A percentile compares a stretch with the other conserved stretches of the same genome.
These are phyloP conservation scores for Saccharata proteae DNA, from an alignment of 2,329 filamentous ascomycete genomes.

Conservation along the genomic window DNA sequence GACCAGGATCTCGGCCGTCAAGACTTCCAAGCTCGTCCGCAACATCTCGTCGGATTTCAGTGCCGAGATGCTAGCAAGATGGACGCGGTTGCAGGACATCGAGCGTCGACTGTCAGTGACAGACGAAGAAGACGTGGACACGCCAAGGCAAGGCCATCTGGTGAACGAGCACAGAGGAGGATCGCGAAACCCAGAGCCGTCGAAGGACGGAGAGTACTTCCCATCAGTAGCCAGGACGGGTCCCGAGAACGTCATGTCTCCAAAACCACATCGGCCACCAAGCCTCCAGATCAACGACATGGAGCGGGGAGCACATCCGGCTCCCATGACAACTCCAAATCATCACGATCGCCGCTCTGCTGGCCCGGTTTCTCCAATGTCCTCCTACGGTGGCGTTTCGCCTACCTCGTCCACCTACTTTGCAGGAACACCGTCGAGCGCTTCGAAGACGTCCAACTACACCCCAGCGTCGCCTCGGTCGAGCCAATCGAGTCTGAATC, in stretches of 20 bases:
- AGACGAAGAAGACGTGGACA: constrained; percentile 10
- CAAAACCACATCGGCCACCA: constrained; percentile 3
- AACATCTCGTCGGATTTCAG: constrained; percentile 1
- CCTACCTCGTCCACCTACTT: constrained; percentile 14
- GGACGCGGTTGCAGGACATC: constrained; percentile 22
- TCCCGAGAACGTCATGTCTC: constrained; percentile 2
- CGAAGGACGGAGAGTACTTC: not conserved
- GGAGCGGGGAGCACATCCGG: constrained; percentile 1
- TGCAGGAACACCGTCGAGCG: constrained; percentile 9
- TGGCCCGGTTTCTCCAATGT: not conserved
- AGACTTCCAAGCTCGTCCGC: constrained; percentile 5
- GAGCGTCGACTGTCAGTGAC: constrained; percentile 16
- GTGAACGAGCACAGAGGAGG: constrained; percentile 11
- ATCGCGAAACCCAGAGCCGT: not conserved
- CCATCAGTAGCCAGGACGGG: not conserved
- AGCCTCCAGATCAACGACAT: constrained; percentile 2
- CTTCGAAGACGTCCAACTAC: constrained; percentile 9
- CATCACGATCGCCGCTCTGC: not conserved
- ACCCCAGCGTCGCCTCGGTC: constrained; percentile 15
- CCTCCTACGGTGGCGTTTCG: constrained; percentile 12
- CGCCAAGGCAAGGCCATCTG: constrained; percentile 14
- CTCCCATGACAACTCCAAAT: constrained; percentile 1
- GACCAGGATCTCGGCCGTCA: not conserved
- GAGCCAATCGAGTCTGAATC: constrained; percentile 15
- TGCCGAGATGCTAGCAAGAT: constrained; percentile 16